phyloP scores from a whole-genome alignment of 2,329 filamentous ascomycete genomes.

The Fusarium sp. region DNA sequence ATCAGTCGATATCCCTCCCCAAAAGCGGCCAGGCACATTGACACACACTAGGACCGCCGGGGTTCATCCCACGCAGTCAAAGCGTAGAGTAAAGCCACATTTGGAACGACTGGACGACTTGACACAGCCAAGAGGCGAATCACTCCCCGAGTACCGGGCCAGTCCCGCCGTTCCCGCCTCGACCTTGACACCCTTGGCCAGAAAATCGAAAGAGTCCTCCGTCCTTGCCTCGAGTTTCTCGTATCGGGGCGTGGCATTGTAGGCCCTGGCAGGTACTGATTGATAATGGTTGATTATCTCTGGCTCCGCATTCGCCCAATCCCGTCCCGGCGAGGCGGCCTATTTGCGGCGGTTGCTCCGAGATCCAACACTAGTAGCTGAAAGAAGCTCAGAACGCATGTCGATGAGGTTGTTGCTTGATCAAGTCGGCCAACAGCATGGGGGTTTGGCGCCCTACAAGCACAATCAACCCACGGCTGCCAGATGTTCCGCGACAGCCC shows the following conservation, averaged over 20 bases:
- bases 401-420: not conserved
- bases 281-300: conserved; percentile 5
- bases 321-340: not conserved
- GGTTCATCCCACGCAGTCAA: conserved; percentile 8
- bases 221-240: not conserved
- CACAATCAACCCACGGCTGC: not conserved
- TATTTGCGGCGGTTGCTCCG: not conserved
- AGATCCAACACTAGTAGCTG: not conserved
- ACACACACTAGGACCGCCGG: not conserved
- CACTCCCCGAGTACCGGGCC: conserved; percentile 2
- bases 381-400: not conserved
- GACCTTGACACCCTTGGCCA: not conserved
- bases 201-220: not conserved
- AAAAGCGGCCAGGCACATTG: not conserved
- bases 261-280: not conserved
- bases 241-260: not conserved
- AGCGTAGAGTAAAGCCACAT: conserved; percentile 1
- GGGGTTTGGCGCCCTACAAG: not conserved
- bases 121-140: not conserved
- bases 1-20: not conserved
- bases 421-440: not conserved
- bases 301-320: not conserved
- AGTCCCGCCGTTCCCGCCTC: not conserved
- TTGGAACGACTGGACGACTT: not conserved
- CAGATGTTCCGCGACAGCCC: not conserved